These are phyloP conservation scores for Trypanosoma vivax DNA, from an alignment of 208 protist genomes.

Conservation along the genomic window DNA sequence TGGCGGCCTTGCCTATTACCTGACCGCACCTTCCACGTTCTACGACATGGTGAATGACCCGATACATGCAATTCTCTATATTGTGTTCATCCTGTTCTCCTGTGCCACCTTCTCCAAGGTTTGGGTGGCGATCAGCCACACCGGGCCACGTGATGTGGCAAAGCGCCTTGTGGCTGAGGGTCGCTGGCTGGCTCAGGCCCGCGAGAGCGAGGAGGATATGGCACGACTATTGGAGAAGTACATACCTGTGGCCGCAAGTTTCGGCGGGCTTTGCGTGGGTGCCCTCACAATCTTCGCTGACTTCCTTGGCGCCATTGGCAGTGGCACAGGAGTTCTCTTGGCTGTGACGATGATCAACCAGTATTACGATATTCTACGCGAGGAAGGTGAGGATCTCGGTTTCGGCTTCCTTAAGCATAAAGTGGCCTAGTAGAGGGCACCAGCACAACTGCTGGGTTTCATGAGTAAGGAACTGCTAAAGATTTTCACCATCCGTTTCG, in stretches of 20 bases:
- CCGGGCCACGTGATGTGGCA: constrained; percentile 95
- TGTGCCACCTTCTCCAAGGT: constrained; percentile 98
- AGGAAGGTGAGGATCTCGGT: constrained; percentile 93
- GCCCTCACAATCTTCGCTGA: constrained; percentile 98
- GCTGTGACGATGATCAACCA: constrained; percentile 99
- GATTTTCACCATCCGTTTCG: too few relatives aligned
- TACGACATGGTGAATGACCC: constrained; percentile 95
- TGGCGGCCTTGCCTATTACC: constrained; percentile 98
- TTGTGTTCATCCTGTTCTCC: constrained; percentile 96
- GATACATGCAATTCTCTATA: constrained; percentile 97
- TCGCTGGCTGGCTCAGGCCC: constrained; percentile 90
- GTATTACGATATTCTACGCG: constrained; percentile 98
- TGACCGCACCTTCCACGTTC: constrained; percentile 95
- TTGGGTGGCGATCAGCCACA: constrained; percentile 98
- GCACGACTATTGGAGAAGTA: constrained; percentile 89
- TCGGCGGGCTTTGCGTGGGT: constrained; percentile 99
- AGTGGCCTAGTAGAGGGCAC: constrained; percentile 28
- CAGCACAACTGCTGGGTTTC: too few relatives aligned
- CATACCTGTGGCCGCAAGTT: constrained; percentile 99
- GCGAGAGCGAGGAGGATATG: constrained; percentile 88
- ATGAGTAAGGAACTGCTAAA: too few relatives aligned
- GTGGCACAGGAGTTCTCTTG: constrained; percentile 99
- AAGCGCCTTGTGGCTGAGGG: constrained; percentile 95
- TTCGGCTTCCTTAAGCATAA: constrained; percentile 78
- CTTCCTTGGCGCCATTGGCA: constrained; percentile 97